Base-by-base conservation (phyloP, 192 early-diverging fungal genomes). In the Coemansia sp. region DNA sequence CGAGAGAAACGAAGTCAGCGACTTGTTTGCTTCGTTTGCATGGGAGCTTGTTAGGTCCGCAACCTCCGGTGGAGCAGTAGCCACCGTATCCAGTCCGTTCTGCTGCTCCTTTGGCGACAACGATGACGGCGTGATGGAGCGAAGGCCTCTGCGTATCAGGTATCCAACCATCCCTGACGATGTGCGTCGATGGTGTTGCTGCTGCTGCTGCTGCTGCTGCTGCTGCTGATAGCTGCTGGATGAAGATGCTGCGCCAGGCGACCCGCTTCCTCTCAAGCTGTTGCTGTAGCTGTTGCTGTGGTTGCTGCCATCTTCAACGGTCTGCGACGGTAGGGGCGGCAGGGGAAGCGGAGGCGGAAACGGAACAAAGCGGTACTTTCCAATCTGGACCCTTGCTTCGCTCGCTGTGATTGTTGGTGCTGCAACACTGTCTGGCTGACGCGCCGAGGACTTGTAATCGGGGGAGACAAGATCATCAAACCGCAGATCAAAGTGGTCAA, bases 401-500 rank as follows among this genome's bases (percentile, higher is more conserved):
- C 15, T n/a, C 37, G 38, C 63, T 21, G 49, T 6, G 16, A 21
- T 53, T n/a, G 49, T 52, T 6, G 23, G 23, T 19, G 63, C 18
- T 11, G 26, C 26, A 9, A 26, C 53, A 49, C 48, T 64, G 38
- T 49, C 38, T 15, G 50, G 65, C n/a, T 21, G 43, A 9, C 21
- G 43, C 49, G 11, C 19, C 9, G 68, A 21, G 12, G 63, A 52
- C 37, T 44, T 5, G 68, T 58, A 59, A 39, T 65, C 39, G 9
- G 74, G 48, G 16, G 69, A 66, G n/a, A 81, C 74, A 1, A 78
- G 76, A 45, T 75, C 79, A 44, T 81, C 79, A 58, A 81, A 81
- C 38, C 60, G 64, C 65, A 81, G 74, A 52, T 73, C 70, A 61
- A 81, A 81, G 12, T 61, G 70, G 58, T 81, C 79, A 9, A 81